A percentile compares a stretch with the other conserved stretches of the same genome.
These are phyloP conservation scores for Scheffersomyces parashehatae DNA, from an alignment of 1,139 yeast species.

Conservation along the genomic window DNA sequence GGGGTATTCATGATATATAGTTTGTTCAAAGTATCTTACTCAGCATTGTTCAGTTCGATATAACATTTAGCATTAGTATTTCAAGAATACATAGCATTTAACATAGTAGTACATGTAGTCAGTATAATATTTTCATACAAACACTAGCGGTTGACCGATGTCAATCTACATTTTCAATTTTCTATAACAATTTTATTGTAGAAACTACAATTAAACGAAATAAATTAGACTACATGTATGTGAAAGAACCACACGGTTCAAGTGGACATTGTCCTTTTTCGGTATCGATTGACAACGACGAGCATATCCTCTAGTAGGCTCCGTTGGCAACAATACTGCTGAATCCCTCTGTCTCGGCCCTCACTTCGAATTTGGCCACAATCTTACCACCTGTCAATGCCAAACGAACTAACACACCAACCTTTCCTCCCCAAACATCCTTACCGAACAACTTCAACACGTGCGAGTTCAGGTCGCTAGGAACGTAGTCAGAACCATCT, in stretches of 20 bases:
- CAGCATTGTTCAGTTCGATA: no score
- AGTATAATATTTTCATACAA: not conserved
- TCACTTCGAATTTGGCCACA: slow-evolving; percentile 75
- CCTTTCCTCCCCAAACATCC: slow-evolving; percentile 70
- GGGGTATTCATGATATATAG: no score
- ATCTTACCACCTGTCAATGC: slow-evolving; percentile 70
- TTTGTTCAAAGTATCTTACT: no score
- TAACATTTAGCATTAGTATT: no score
- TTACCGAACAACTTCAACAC: slow-evolving; percentile 81
- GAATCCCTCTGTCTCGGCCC: slow-evolving; percentile 52
- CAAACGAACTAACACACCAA: slow-evolving; percentile 70
- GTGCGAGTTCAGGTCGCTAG: slow-evolving; percentile 64
- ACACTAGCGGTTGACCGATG: no score
- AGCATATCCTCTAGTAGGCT: slow-evolving; percentile 6
- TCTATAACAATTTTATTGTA: no score
- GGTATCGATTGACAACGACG: no score
- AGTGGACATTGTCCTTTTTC: no score
- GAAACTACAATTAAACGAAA: no score
- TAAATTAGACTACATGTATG: not conserved
- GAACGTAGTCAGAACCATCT: slow-evolving; percentile 73
- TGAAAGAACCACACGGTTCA: not conserved
- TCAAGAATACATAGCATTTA: not conserved
- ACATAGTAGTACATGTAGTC: not conserved
- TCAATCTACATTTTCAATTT: no score
- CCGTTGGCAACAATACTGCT: slow-evolving; percentile 23